Percentiles rank a stretch among this genome's conserved stretches.
phyloP scores from a whole-genome alignment of 2,329 filamentous ascomycete species.

The Rhinocladiella similis region DNA sequence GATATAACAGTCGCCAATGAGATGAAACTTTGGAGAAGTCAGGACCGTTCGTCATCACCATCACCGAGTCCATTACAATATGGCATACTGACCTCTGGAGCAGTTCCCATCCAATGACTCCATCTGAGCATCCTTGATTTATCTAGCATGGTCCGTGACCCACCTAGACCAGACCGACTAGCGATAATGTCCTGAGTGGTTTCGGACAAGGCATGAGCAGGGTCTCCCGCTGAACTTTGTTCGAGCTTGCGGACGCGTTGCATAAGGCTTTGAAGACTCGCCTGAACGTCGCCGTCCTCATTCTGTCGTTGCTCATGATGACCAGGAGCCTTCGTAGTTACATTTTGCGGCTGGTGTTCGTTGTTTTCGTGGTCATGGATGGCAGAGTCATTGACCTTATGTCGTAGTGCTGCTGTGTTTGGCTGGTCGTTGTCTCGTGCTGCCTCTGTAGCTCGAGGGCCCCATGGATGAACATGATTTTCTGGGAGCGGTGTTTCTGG shows the following conservation, averaged over 20 bases:
- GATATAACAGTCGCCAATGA: not conserved
- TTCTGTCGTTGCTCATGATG: not conserved
- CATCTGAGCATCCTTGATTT: constrained; percentile 32
- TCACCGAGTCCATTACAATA: not conserved
- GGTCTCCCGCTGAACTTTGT: not conserved
- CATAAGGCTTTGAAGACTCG: not conserved
- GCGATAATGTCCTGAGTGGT: not conserved
- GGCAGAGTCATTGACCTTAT: too few relatives aligned
- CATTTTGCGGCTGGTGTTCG: not conserved
- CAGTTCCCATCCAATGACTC: constrained; percentile 32
- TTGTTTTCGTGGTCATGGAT: too few relatives aligned
- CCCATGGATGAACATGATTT: not conserved
- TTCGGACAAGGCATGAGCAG: not conserved
- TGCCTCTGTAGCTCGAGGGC: not conserved
- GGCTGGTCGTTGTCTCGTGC: not conserved
- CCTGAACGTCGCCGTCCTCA: not conserved
- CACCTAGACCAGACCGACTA: not conserved
- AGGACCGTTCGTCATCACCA: too few relatives aligned
- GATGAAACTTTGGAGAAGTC: not conserved
- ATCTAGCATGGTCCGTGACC: not conserved
- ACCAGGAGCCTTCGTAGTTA: not conserved
- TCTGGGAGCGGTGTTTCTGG: not conserved
- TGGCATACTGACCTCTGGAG: constrained; percentile 21
- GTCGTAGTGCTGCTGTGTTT: too few relatives aligned
- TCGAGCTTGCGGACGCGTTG: not conserved